Base-by-base conservation (phyloP, 1,284 basidiomycete species). In the Bjerkandera adusta region DNA sequence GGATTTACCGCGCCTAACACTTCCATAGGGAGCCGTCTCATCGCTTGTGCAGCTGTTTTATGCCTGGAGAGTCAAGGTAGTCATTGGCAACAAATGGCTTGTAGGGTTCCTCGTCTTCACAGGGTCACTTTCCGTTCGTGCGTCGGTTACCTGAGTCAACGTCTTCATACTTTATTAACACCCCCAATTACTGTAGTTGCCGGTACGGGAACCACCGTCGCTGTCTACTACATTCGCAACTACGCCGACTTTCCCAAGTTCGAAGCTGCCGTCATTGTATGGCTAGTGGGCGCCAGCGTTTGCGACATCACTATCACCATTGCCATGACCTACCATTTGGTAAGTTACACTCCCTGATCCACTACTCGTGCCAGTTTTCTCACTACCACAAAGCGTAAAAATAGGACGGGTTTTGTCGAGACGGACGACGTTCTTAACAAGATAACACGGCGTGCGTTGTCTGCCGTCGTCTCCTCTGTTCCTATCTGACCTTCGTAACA, bases 361-460 rank as follows among this genome's bases (percentile, higher is more conserved):
- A 37, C 30, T 25, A 21, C n/a, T 20, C 33, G 43, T 34, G n/a
- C n/a, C 12, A 5, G 22, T 29, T 30, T 30, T 15, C 15, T 30
- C 29, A 10, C 10, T 26, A 32, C 11, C 8, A 21, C n/a, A 11
- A 43, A 74, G 71, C 62, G 63, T 45, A 63, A 58, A 32, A 68
- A 73, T 53, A 73, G 67, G 48, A 66, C 65, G 1, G 67, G 66
- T 7, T 65, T 65, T 38, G 52, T 57, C 18, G 52, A 53, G 6
- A 67, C 67, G 1, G 65, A 69, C 44, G n/a, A n/a, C 48, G 49
- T 64, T 25, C 55, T 69, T 27, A 65, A 68, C 53, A 62, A 56
- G 33, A 71, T 77, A 36, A 73, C 75, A 34, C 60, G 71, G 45
- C 41, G 75, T 76, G 49, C 43, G 69, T 61, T n/a, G 0, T n/a